A percentile compares a stretch with the other conserved stretches of the same genome.
Evolutionary conservation across 495 filamentous ascomycete genomes (phyloP).

Genomic region (Trichoderma virens): DNA sequence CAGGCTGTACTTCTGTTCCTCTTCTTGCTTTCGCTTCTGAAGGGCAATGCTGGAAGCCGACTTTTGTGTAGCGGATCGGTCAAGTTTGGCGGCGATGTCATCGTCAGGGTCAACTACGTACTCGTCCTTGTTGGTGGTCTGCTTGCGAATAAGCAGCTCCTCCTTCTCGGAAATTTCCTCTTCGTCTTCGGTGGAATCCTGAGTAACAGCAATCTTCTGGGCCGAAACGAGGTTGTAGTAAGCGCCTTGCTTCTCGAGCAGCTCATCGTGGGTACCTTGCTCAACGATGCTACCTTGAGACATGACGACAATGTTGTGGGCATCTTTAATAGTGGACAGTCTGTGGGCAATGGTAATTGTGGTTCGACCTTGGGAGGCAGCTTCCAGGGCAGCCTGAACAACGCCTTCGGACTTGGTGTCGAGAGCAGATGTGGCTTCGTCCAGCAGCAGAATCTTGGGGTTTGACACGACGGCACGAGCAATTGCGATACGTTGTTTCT

Average conservation of each 20-base stretch:
- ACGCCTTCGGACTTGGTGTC: constrained; percentile 82
- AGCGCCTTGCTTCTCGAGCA: constrained; percentile 52
- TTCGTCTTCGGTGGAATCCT: not conserved
- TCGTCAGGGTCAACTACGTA: constrained; percentile 54
- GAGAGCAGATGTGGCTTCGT: constrained; percentile 59
- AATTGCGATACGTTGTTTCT: constrained; percentile 61
- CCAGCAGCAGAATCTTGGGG: constrained; percentile 73
- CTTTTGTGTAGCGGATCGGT: constrained; percentile 49
- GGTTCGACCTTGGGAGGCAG: constrained; percentile 66
- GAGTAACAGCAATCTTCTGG: constrained; percentile 49
- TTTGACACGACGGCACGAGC: constrained; percentile 67
- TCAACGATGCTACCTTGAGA: constrained; percentile 68
- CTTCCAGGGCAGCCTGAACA: constrained; percentile 81
- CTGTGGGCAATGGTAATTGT: constrained; percentile 84
- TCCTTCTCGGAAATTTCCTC: constrained; percentile 37
- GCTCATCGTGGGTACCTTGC: constrained; percentile 70
- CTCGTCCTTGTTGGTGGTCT: constrained; percentile 57
- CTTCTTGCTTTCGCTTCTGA: constrained; percentile 61
- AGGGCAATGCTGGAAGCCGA: constrained; percentile 58
- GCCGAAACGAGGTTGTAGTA: constrained; percentile 77
- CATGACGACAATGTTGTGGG: constrained; percentile 87
- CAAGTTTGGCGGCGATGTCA: constrained; percentile 49
- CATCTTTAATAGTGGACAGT: constrained; percentile 78
- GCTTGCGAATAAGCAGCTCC: constrained; percentile 57
- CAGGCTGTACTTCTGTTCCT: constrained; percentile 51